Evolutionary conservation across 768 basidiomycete species (phyloP), one percentile per base, ranked within the genome.

Genomic region (Cubamyces lactineus): DNA sequence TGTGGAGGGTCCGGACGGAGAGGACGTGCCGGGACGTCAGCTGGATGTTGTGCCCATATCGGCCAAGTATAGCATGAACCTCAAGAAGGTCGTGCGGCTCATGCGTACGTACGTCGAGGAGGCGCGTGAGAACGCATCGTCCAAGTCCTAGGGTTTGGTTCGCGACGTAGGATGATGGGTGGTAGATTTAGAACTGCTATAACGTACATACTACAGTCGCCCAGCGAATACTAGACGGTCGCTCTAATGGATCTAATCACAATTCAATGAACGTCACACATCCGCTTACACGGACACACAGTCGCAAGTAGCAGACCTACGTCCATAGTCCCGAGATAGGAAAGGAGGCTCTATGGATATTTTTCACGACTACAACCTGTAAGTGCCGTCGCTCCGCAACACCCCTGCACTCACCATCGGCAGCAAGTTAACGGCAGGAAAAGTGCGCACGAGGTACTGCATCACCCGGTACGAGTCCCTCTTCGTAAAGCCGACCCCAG

Each of bases 41-140:
- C 71, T 93, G 62, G 87, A 89, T 63, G 86, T 97, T 23, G 82
- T 97, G 3, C 90, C 94, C 0, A 78, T 87, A 13, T 95, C 93
- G 23, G 96, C 88, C 15, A 97, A 96, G 78, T 91, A 80, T 72
- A 86, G 86, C 63, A 85, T 93, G 74, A 98, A 98, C 69, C 69
- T 97, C 70, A 76, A 76, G 43, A 84, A 80, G 70, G 81, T 90
- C 12, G 90, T 97, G 2, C 75, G 74, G 12, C 72, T 87, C 58
- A 85, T 98, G 81, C 81, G 84, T 59, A 72, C 74, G 34, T 90
- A 92, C 70, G 88, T 95, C 4, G 71, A 73, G 66, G 79, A 83
- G 62, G 83, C 84, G 41, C 71, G 79, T 53, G 40, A 38, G 53
- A 39, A 51, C 48, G 53, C 40, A n/a, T n/a, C 53, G 11, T 40